A percentile compares a stretch with the other conserved stretches of the same genome.
These are phyloP conservation scores for Didymella exigua DNA, from an alignment of 2,329 filamentous ascomycete genomes.

Conservation along the genomic window DNA sequence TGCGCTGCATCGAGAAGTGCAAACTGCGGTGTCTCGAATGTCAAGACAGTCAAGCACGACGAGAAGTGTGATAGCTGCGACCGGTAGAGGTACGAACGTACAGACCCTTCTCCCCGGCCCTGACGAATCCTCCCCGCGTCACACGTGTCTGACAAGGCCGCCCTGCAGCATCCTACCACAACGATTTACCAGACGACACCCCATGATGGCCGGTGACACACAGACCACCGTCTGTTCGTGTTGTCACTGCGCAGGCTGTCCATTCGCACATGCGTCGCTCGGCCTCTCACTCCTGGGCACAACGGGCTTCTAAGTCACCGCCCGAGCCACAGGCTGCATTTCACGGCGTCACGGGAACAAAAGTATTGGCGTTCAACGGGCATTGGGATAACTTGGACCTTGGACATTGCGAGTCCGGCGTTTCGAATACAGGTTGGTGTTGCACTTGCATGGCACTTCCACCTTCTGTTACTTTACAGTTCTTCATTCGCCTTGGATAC, in stretches of 20 bases:
- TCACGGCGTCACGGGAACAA: conserved; percentile 49
- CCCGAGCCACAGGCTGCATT: conserved; percentile 46
- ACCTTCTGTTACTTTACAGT: conserved; percentile 38
- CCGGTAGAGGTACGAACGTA: conserved; percentile 49
- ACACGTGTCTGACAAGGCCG: conserved; percentile 37
- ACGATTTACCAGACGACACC: conserved; percentile 42
- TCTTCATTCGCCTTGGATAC: conserved; percentile 29
- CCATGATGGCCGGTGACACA: conserved; percentile 41
- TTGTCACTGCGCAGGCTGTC: conserved; percentile 34
- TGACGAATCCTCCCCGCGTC: conserved; percentile 17
- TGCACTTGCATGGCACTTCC: conserved; percentile 45
- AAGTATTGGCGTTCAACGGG: conserved; percentile 49
- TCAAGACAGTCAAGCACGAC: conserved; percentile 54
- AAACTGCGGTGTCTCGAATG: conserved; percentile 50
- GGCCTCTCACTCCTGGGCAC: conserved; percentile 28
- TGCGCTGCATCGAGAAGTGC: conserved; percentile 55
- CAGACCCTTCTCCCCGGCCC: conserved; percentile 5
- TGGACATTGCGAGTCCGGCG: conserved; percentile 45
- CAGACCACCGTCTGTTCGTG: conserved; percentile 27
- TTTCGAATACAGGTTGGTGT: conserved; percentile 47
- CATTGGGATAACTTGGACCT: conserved; percentile 38
- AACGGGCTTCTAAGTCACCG: conserved; percentile 23
- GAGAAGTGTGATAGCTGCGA: conserved; percentile 56
- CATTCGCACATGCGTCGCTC: conserved; percentile 29
- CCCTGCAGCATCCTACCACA: conserved; percentile 34